phyloP scores from a whole-genome alignment of 2,329 filamentous ascomycete genomes.

The Xylariales sp. region DNA sequence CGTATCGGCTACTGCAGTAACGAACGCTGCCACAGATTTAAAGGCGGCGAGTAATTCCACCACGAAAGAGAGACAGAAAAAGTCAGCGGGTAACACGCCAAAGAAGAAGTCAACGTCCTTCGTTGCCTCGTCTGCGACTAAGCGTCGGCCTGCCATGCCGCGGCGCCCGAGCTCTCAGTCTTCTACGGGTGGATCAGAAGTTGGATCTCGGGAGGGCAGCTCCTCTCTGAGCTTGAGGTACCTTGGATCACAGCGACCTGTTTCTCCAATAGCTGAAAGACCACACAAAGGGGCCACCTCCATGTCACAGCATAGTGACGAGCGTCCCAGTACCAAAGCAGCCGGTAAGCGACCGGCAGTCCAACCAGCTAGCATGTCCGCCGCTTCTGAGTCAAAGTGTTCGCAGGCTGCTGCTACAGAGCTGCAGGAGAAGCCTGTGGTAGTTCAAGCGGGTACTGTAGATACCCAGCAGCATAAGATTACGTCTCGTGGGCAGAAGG shows the following conservation, averaged over 20 bases:
- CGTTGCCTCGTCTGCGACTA: conserved; percentile 39
- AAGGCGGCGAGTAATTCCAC: conserved; percentile 17
- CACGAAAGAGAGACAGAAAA: conserved; percentile 22
- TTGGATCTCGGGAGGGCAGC: conserved; percentile 26
- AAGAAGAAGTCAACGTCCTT: conserved; percentile 35
- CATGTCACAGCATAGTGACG: conserved; percentile 9
- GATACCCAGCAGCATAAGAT: background rate
- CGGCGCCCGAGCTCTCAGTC: conserved; percentile 45
- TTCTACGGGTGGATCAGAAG: conserved; percentile 30
- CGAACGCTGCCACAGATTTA: conserved; percentile 21
- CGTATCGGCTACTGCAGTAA: conserved; percentile 36
- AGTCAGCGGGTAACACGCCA: conserved; percentile 13
- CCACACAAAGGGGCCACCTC: conserved; percentile 11
- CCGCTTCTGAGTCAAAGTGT: background rate
- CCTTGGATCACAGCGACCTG: conserved; percentile 17
- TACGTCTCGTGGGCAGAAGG: background rate
- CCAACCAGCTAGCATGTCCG: background rate
- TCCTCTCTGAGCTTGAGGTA: conserved; percentile 20
- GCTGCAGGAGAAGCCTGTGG: background rate
- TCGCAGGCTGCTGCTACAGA: background rate
- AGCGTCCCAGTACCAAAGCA: conserved; percentile 37
- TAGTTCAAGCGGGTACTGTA: background rate
- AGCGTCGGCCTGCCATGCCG: conserved; percentile 40
- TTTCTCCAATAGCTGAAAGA: conserved; percentile 24
- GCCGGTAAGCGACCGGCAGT: conserved; percentile 42